Base-by-base conservation (phyloP, 2,329 filamentous ascomycete species). In the Metarhizium sp. region DNA sequence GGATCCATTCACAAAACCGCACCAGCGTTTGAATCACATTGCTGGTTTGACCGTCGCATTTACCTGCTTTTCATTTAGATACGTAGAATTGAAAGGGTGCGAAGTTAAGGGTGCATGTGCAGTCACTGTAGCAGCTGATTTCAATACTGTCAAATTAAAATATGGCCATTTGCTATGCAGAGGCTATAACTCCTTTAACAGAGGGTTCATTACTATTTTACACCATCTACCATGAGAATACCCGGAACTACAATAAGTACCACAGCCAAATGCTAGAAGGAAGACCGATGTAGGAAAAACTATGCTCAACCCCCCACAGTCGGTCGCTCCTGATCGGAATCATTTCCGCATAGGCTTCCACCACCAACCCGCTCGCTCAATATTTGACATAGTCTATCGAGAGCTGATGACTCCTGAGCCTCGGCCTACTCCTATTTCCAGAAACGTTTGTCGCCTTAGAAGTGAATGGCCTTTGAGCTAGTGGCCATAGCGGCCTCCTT, bases 401-500 rank as follows among this genome's bases (percentile, higher is more conserved):
- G n/a, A 13, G 7, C n/a, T 25, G 6, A 25, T 7, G 43, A n/a
- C 18, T n/a, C 20, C 10, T 20, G 20, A n/a, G 5, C 6, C 18
- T 18, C 6, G 43, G 43, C 18, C 25, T 2, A 8, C 13, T 30
- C 20, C 6, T 13, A 4, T 18, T 11, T 48, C 11, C 13, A 25
- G 7, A 20, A 45, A 45, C 2, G 18, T 10, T 4, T 32, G 3
- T 50, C 16, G 7, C 45, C 53, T 70, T 88, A 99, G 75, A 88
- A 95, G 79, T 99, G 94, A 72, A 99, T 96, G 62, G 94, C 87
- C 80, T 96, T 94, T 67, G 86, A 84, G 78, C 95, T 91, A 52
- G 92, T 96, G 59, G 90, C 89, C 94, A 99, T 97, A 64, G 94
- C 94, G 67, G 94, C 94, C 83, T 99, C 94, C 82, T 99, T 99